Percentiles rank a stretch among this genome's conserved stretches.
phyloP scores from a whole-genome alignment of 2,329 filamentous ascomycete species.

The Monosporascus ibericus region DNA sequence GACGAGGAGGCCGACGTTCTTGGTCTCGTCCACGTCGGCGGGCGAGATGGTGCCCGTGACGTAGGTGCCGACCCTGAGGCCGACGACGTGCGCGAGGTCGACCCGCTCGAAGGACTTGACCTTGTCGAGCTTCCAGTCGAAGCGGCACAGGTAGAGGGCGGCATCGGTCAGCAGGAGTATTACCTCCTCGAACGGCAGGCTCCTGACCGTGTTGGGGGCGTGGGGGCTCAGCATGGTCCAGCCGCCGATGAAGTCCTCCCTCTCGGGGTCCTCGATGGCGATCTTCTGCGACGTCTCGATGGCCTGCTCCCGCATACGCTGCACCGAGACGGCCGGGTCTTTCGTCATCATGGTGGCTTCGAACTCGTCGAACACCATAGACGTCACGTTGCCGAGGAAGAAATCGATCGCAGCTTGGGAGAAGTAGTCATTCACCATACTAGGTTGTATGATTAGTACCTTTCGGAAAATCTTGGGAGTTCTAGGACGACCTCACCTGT shows the following conservation, averaged over 20 bases:
- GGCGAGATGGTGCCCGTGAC: constrained; percentile 81
- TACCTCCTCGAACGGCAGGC: constrained; percentile 77
- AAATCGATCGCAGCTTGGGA: constrained; percentile 94
- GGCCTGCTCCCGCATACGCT: constrained; percentile 77
- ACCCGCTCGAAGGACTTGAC: constrained; percentile 87
- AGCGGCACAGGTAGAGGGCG: constrained; percentile 81
- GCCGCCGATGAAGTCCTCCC: constrained; percentile 78
- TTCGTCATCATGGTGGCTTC: constrained; percentile 88
- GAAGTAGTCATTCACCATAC: constrained; percentile 97
- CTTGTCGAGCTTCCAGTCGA: constrained; percentile 95
- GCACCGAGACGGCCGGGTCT: constrained; percentile 83
- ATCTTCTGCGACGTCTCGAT: constrained; percentile 85
- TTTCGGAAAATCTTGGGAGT: too few species aligned
- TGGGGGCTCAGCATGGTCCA: constrained; percentile 83
- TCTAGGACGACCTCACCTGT: constrained; percentile 43
- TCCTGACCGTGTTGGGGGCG: constrained; percentile 60
- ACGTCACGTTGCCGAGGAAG: constrained; percentile 80
- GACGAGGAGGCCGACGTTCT: constrained; percentile 80
- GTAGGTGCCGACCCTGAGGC: constrained; percentile 77
- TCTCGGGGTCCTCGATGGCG: constrained; percentile 68
- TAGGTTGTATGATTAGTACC: constrained; percentile 30
- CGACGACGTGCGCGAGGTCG: constrained; percentile 64
- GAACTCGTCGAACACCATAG: constrained; percentile 86
- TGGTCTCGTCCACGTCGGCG: constrained; percentile 67
- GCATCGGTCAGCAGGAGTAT: constrained; percentile 80